A percentile compares a stretch with the other conserved stretches of the same genome.
These are phyloP conservation scores for Royoungia palumana DNA, from an alignment of 768 basidiomycete genomes.

Conservation along the genomic window DNA sequence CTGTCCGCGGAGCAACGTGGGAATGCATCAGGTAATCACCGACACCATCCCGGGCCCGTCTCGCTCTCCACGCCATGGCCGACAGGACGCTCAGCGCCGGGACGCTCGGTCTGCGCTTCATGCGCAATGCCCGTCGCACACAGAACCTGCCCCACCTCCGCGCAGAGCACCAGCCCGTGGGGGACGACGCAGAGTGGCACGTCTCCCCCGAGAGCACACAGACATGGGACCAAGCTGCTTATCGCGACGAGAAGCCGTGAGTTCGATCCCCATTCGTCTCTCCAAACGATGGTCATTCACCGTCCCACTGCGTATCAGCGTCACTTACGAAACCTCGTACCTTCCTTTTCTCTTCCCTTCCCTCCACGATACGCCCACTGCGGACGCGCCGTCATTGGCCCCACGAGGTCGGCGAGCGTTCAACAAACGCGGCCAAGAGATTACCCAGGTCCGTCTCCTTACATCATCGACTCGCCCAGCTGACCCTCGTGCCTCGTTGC, in stretches of 20 bases:
- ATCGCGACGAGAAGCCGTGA: conserved; percentile 28
- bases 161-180: conserved; percentile 47
- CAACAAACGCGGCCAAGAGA: conserved; percentile 47
- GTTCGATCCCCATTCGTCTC: conserved; percentile 10
- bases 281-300: conserved; percentile 14
- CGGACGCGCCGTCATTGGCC: conserved; percentile 21
- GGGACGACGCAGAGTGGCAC: conserved; percentile 67
- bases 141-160: conserved; percentile 50
- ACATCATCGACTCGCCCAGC: conserved; percentile 16
- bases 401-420: conserved; percentile 54
- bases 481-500: conserved; percentile 15
- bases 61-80: conserved; percentile 8
- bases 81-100: conserved; percentile 58
- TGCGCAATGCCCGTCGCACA: conserved; percentile 65
- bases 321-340: conserved; percentile 60
- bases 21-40: neutral
- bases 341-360: conserved; percentile 61
- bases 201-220: conserved; percentile 50
- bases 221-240: conserved; percentile 43
- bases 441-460: conserved; percentile 27
- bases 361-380: conserved; percentile 23
- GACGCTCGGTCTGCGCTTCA: conserved; percentile 65
- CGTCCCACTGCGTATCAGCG: conserved; percentile 21
- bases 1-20: no score
- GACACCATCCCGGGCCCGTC: neutral